phyloP scores from a whole-genome alignment of 345 rosid species.

The Citrus mangshanensis region DNA sequence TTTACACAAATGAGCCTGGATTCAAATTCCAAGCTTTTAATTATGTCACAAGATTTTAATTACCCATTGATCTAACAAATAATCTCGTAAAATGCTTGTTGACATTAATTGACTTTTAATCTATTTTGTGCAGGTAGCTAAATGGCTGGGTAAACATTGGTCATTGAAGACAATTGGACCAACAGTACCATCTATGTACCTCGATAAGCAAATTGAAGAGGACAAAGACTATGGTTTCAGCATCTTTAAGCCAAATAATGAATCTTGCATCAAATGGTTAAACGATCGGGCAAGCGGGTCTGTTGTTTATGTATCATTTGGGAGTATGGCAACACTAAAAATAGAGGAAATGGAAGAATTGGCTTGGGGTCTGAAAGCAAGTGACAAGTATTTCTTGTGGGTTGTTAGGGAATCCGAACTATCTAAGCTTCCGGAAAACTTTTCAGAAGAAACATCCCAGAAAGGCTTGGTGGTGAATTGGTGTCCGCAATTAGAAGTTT shows the following conservation, averaged over 20 bases:
- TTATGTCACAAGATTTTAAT: too few species aligned
- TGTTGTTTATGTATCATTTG: conserved; percentile 35
- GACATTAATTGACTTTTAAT: not conserved
- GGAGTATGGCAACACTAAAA: conserved; percentile 11
- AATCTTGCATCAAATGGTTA: conserved; percentile 24
- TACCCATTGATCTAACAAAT: not conserved
- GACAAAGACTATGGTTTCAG: conserved; percentile 17
- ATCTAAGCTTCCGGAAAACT: conserved; percentile 25
- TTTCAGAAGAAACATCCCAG: conserved; percentile 7
- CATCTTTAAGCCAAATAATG: conserved; percentile 11
- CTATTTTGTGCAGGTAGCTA: not conserved
- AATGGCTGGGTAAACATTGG: conserved; percentile 13
- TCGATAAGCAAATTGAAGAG: conserved; percentile 13
- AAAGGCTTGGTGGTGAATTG: conserved; percentile 31
- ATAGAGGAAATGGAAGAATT: conserved; percentile 26
- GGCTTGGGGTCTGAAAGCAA: conserved; percentile 17
- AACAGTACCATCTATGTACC: conserved; percentile 18
- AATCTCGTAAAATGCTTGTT: too few species aligned
- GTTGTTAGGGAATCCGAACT: conserved; percentile 27
- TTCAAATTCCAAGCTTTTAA: not conserved
- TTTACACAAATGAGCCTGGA: too few species aligned
- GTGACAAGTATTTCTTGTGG: conserved; percentile 28
- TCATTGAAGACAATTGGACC: conserved; percentile 25
- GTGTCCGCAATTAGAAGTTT: conserved; percentile 38
- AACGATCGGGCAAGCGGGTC: conserved; percentile 12